Base-by-base conservation (phyloP, 495 filamentous ascomycete genomes). In the Penicillium fimorum region DNA sequence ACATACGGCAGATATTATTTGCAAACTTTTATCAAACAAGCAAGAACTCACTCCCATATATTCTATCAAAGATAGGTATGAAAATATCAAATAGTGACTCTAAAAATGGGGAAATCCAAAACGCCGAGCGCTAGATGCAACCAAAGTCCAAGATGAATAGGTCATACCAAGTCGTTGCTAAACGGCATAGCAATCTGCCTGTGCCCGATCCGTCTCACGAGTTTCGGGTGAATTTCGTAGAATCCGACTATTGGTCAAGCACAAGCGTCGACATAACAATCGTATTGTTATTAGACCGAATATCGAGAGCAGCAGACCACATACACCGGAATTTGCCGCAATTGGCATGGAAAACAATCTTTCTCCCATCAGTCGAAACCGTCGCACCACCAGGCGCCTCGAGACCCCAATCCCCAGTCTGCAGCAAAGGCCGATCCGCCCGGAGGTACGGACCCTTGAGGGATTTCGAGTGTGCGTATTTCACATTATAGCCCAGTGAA, bases 341-440 rank as follows among this genome's bases (percentile, higher is more conserved):
- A 43, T 81, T 71, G 17, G 76, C 80, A 62, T 84, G 80, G 57
- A 81, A 83, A 6, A 81, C 72, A 56, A 83, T 73, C 49, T 66
- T 70, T 7, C 70, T 70, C 1, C 72, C 75, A 54, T 77, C 74
- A 0, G 48, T 56, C n/a, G 70, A 70, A 11, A 71, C 67, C 13
- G 73, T 77, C 1, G 82, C 79, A n/a, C 81, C 80, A 10, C 82
- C 82, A 0, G 81, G 81, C 10, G 77, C 72, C n/a, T 67, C 63
- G 30, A 78, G 71, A 17, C 71, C 76, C 44, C 67, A 72, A 45
- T 70, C 70, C 4, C 65, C 64, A 0, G 77, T 76, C 49, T 67
- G 63, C 10, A 82, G 64, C 57, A 82, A 58, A 9, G 74, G 63
- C 35, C 61, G 57, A 8, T 53, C 55, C 10, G 62, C 67, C 46